Base-by-base conservation (phyloP, 768 basidiomycete genomes). In the Piloderma croceum region DNA sequence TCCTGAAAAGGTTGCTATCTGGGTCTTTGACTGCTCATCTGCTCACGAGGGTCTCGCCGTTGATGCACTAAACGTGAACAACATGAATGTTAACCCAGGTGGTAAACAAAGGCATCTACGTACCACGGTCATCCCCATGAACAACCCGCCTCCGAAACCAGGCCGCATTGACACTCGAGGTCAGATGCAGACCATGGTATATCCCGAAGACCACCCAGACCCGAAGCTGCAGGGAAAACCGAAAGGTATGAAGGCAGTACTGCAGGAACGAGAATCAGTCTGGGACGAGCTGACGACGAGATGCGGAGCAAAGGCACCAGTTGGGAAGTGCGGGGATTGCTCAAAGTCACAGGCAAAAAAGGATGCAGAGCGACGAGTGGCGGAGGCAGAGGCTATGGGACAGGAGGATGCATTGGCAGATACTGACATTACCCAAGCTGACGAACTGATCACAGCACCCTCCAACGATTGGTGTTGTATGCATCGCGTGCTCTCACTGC, bases 31-130 rank as follows among this genome's bases (percentile, higher is more conserved):
- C 39, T 47, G 45, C 24, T 52, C 47, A 13, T 47, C 45, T 10
- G 50, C 53, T 7, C 53, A 52, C 42, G 46, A 38, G 7, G 52
- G 48, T 17, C 42, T 50, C 15, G 39, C 48, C 7, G 22, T 34
- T 38, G 51, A 47, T 39, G 46, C 49, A 20, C 43, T 52, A 15
- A 50, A 52, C 20, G 44, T 43, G 18, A 52, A 52, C 31, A 42
- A 54, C 24, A 52, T 52, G 51, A 54, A 52, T 40, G 45, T 52
- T 31, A 43, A 45, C 17, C 51, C 42, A 27, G 44, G 50, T 18
- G 44, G 50, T 21, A 38, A 42, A 29, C 52, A 53, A 34, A 10
- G 43, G n/a, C 17, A 13, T 5, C 47, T 52, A 39, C 43, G 52
- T 40, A 37, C 40, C 10, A 54, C 46, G 7, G 33, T 42, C 9